Conservation (phyloP, 1,284 basidiomycete genomes). For the Ceratobasidium sp. region DNA sequence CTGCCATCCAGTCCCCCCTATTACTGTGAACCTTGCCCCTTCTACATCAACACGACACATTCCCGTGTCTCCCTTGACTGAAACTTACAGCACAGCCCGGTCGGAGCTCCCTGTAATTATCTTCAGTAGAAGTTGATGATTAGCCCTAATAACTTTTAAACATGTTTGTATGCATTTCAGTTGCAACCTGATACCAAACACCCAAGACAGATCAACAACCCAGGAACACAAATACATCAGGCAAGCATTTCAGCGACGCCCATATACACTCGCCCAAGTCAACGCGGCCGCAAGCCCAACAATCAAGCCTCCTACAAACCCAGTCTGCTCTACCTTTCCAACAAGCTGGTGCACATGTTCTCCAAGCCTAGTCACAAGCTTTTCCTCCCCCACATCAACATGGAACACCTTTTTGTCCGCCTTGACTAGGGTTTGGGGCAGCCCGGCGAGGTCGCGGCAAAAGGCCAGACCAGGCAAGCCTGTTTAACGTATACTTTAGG, state of each 20-base stretch:
- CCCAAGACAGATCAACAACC: too few species aligned
- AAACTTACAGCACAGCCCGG: too few species aligned
- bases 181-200: too few species aligned
- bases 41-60: too few species aligned
- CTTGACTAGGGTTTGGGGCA: conserved; percentile 16
- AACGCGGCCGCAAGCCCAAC: conserved; percentile 22
- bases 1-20: too few species aligned
- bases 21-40: too few species aligned
- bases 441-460: conserved; percentile 35
- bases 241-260: conserved; percentile 2
- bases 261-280: conserved; percentile 13
- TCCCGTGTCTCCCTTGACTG: too few species aligned
- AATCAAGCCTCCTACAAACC: conserved; percentile 24
- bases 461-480: conserved; percentile 29
- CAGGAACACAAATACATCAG: too few species aligned
- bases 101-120: too few species aligned
- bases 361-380: not conserved
- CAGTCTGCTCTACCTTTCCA: conserved; percentile 24
- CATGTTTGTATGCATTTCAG: too few species aligned
- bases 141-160: too few species aligned
- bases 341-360: not conserved
- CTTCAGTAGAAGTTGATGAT: too few species aligned
- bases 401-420: conserved; percentile 34
- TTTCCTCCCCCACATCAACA: conserved; percentile 12
- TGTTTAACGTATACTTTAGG: not conserved